phyloP scores from a whole-genome alignment of 768 basidiomycete species.

The Mycena pura region DNA sequence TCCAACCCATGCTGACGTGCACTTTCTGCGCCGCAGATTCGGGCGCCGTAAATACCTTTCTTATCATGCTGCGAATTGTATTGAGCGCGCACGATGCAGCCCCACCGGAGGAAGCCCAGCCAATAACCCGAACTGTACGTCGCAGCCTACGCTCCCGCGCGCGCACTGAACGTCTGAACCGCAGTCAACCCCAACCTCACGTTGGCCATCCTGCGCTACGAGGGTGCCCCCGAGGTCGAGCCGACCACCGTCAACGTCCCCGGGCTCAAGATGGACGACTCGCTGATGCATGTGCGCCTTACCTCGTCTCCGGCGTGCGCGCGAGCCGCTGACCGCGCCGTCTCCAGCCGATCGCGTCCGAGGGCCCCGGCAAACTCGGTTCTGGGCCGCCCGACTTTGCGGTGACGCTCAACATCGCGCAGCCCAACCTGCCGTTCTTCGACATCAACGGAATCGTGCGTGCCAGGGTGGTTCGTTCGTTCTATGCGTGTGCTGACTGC shows the following conservation, averaged over 20 bases:
- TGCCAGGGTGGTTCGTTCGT: constrained; percentile 14
- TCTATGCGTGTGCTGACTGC: not conserved
- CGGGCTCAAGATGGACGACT: constrained; percentile 34
- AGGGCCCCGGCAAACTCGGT: constrained; percentile 22
- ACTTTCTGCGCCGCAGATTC: constrained; percentile 27
- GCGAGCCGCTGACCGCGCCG: too few species aligned
- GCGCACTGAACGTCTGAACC: not conserved
- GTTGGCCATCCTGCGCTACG: constrained; percentile 45
- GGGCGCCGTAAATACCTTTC: constrained; percentile 34
- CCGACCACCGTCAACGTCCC: constrained; percentile 36
- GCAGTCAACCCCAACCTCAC: constrained; percentile 41
- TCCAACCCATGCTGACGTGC: not conserved
- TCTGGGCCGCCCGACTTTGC: constrained; percentile 21
- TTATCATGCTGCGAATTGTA: not conserved
- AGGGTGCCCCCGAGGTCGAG: constrained; percentile 39
- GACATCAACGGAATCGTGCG: constrained; percentile 26
- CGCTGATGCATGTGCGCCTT: constrained; percentile 37
- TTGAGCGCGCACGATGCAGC: constrained; percentile 7
- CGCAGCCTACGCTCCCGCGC: not conserved
- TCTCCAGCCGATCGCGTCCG: constrained; percentile 23
- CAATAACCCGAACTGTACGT: constrained; percentile 35
- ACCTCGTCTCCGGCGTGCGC: not conserved
- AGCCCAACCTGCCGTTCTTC: constrained; percentile 25
- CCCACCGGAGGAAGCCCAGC: constrained; percentile 33
- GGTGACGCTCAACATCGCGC: constrained; percentile 19